Percentiles rank a stretch among this genome's conserved stretches.
These are phyloP conservation scores for Phytophthora podocarpi DNA, from an alignment of 352 stramenopile species.

Conservation along the genomic window DNA sequence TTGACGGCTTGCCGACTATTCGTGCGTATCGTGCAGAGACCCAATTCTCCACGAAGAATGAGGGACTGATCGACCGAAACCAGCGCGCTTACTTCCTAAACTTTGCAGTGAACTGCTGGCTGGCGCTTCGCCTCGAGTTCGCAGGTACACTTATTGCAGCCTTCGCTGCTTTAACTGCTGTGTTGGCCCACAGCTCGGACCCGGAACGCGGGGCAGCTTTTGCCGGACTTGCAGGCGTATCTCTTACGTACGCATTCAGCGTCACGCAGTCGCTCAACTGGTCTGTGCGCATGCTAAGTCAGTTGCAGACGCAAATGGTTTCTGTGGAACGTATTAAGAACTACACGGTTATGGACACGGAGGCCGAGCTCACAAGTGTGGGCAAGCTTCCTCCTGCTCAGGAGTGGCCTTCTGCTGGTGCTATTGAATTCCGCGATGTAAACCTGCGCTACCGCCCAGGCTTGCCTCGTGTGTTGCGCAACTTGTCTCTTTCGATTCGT, in stretches of 20 bases:
- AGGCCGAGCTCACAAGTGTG: conserved; percentile 91
- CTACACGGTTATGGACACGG: conserved; percentile 64
- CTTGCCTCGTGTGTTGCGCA: conserved; percentile 62
- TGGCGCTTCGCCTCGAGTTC: conserved; percentile 77
- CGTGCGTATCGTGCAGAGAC: conserved; percentile 72
- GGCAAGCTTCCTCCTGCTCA: conserved; percentile 58
- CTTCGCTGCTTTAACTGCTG: conserved; percentile 56
- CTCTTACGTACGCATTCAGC: conserved; percentile 81
- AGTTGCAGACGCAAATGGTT: conserved; percentile 82
- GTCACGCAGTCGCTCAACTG: conserved; percentile 82
- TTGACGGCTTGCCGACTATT: conserved; percentile 95
- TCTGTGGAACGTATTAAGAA: conserved; percentile 79
- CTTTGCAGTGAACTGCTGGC: conserved; percentile 78
- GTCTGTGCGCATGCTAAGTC: conserved; percentile 75
- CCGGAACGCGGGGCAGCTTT: conserved; percentile 46
- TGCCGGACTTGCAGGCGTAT: conserved; percentile 67
- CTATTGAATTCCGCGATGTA: conserved; percentile 89
- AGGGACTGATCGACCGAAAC: conserved; percentile 65
- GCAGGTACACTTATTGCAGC: conserved; percentile 67
- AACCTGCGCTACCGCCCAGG: conserved; percentile 87
- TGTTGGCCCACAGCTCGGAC: conserved; percentile 54
- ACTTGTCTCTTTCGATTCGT: conserved; percentile 82
- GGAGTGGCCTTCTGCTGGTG: conserved; percentile 85
- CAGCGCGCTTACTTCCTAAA: conserved; percentile 80
- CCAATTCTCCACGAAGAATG: conserved; percentile 59